Percentiles rank a stretch among this genome's conserved stretches.
phyloP scores from a whole-genome alignment of 2,329 filamentous ascomycete species.

The Venturia asperata region DNA sequence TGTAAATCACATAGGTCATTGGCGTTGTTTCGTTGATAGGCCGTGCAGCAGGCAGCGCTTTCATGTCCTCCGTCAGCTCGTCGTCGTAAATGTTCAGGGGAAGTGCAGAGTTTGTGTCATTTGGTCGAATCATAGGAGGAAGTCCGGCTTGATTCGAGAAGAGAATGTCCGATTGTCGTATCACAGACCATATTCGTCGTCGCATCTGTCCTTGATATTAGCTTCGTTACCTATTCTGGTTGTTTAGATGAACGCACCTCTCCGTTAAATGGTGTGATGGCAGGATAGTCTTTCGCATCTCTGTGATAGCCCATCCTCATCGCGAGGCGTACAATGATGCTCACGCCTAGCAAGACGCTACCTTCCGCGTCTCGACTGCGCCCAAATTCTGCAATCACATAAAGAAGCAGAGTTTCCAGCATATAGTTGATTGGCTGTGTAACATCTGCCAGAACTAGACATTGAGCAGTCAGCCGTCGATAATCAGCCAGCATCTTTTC shows the following conservation, averaged over 20 bases:
- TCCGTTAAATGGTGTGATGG: conserved; percentile 30
- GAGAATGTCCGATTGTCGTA: conserved; percentile 66
- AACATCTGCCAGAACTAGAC: conserved; percentile 67
- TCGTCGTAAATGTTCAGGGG: conserved; percentile 77
- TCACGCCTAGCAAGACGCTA: conserved; percentile 54
- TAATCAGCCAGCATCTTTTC: conserved; percentile 48
- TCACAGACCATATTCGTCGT: conserved; percentile 57
- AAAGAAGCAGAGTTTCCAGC: conserved; percentile 70
- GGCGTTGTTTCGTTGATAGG: conserved; percentile 65
- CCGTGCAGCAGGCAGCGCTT: conserved; percentile 58
- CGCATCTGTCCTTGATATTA: conserved; percentile 68
- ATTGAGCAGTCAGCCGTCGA: conserved; percentile 67
- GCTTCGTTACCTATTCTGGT: conserved; percentile 66
- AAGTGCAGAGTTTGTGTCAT: conserved; percentile 67
- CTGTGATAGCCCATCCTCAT: conserved; percentile 39
- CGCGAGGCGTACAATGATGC: conserved; percentile 48
- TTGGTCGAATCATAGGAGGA: conserved; percentile 60
- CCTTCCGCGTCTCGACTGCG: conserved; percentile 67
- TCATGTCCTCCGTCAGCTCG: conserved; percentile 64
- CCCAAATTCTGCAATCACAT: conserved; percentile 68
- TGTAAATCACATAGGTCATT: conserved; percentile 71
- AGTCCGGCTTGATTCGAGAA: conserved; percentile 66
- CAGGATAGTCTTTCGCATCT: conserved; percentile 31
- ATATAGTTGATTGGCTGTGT: conserved; percentile 67
- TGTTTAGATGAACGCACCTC: conserved; percentile 63